Evolutionary conservation across 768 basidiomycete genomes (phyloP), one percentile per base, ranked within the genome.

Genomic region (Naganishia vaughanmartiniae): DNA sequence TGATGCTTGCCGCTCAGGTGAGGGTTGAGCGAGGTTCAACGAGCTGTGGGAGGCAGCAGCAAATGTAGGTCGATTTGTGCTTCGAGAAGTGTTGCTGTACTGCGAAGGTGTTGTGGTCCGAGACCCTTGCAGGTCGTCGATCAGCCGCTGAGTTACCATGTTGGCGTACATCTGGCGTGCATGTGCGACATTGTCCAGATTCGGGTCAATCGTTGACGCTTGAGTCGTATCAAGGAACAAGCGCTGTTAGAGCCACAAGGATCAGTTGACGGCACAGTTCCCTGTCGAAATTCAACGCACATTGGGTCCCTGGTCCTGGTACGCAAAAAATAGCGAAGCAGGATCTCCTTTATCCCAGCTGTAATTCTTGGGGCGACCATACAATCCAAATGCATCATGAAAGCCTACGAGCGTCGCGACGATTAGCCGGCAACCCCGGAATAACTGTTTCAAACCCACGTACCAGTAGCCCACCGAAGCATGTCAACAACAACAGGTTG

Each of bases 261-360:
- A 74, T 81, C 53, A 78, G 76, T 72, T 46, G 31, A 55, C 7
- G 28, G 19, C 31, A 56, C 17, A 36, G 19, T 30, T 54, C 26
- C 65, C 26, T 69, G 33, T 36, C 28, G n/a, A 68, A 19, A 46
- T 34, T 73, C 48, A 21, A 84, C 90, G 74, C 78, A 95, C 93
- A 78, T 93, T 90, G 81, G 88, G 89, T 70, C 87, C 83, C 4
- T 92, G 93, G 57, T 91, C 88, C 9, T 95, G 94, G 79, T 97
- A 96, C 0, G 88, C 92, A 80, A 94, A 98, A 89, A 97, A 93
- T 81, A 95, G 85, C 12, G 91, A 92, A 10, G 80, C 78, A 0
- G 88, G 86, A 78, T 95, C 88, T 17, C 89, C 86, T 65, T 91
- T 91, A 76, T 98, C 91, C 92, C 92, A 97, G 31, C 87, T 89